Evolutionary conservation across 1,284 basidiomycete genomes (phyloP).

Genomic region (Ceratorhiza oryzae-sativae): DNA sequence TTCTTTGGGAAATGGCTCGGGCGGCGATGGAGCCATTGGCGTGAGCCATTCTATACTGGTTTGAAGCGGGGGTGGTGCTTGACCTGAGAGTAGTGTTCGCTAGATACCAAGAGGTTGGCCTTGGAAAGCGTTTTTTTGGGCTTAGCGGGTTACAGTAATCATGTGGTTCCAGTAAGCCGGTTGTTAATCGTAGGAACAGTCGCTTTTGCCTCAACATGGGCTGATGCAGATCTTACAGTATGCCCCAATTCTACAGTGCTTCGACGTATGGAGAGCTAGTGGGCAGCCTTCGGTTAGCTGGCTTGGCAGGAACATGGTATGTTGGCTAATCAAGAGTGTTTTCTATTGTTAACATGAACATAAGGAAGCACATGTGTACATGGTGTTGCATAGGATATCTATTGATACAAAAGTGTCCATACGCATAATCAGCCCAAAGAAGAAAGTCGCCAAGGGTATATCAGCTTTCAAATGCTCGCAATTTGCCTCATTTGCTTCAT

Average conservation of each 20-base stretch:
- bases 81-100: constrained; percentile 12
- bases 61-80: neutral
- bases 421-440: constrained; percentile 4
- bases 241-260: neutral
- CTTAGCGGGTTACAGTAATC: neutral
- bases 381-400: constrained; percentile 6
- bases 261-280: neutral
- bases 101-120: constrained; percentile 26
- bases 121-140: constrained; percentile 28
- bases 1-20: constrained; percentile 90
- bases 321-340: neutral
- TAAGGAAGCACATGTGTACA: constrained; percentile 14
- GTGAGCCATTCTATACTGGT: constrained; percentile 56
- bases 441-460: constrained; percentile 1
- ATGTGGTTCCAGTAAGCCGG: neutral
- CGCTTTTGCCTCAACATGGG: neutral
- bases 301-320: constrained; percentile 10
- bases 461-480: neutral
- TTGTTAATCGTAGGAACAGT: neutral
- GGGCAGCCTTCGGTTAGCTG: neutral
- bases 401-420: constrained; percentile 28
- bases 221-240: neutral
- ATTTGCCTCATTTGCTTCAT: constrained; percentile 21
- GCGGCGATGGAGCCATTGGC: constrained; percentile 83
- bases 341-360: neutral